Evolutionary conservation across 140 eudicot species (phyloP).

Genomic region (Oenanthe javanica): DNA sequence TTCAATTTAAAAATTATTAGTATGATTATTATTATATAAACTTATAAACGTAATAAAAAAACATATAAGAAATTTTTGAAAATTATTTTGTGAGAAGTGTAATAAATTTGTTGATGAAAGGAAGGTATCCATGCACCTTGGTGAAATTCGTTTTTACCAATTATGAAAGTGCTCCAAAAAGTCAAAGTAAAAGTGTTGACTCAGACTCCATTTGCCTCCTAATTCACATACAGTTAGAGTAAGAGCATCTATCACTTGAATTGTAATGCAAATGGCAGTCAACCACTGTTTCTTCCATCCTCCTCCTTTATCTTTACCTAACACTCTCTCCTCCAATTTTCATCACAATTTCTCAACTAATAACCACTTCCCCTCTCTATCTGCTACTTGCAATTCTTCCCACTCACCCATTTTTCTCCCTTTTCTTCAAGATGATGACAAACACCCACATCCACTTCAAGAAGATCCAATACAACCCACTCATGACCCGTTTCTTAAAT

Average conservation of each 20-base stretch:
- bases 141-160: no score
- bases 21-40: no score
- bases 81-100: no score
- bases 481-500: conserved; percentile 62
- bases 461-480: background rate
- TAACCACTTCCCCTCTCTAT: conserved; percentile 17
- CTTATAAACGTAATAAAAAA: no score
- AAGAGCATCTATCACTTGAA: background rate
- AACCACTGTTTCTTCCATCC: conserved; percentile 8
- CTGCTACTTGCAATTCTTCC: conserved; percentile 23
- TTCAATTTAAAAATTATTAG: no score
- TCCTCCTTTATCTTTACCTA: conserved; percentile 6
- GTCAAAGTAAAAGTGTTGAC: no score
- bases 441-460: conserved; percentile 7
- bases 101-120: no score
- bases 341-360: conserved; percentile 15
- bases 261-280: conserved; percentile 11
- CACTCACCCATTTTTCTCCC: conserved; percentile 54
- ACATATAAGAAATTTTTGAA: no score
- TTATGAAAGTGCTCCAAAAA: no score
- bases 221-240: background rate
- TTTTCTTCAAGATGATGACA: conserved; percentile 40
- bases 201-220: background rate
- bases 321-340: conserved; percentile 6
- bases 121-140: no score